These are phyloP conservation scores for Phytophthora fragariae DNA, from an alignment of 352 stramenopile genomes.

Conservation along the genomic window DNA sequence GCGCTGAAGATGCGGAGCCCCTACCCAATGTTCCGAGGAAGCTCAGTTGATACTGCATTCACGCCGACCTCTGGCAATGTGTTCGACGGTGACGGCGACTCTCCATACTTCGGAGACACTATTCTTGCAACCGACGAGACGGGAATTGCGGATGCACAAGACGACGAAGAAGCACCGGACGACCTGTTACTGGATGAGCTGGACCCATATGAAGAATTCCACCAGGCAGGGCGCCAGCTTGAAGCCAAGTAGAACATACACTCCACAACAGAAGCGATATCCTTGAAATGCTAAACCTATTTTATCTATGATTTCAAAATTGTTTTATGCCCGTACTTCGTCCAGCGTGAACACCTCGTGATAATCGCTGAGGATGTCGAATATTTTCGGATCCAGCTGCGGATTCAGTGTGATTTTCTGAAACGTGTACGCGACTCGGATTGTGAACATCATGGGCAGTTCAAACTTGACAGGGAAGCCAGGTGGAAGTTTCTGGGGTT, in stretches of 20 bases:
- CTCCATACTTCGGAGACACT: slow-evolving; percentile 11
- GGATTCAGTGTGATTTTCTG: slow-evolving; percentile 67
- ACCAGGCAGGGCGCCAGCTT: slow-evolving; percentile 1
- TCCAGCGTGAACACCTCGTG: slow-evolving; percentile 64
- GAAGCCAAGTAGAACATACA: slow-evolving; percentile 13
- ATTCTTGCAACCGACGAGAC: slow-evolving; percentile 18
- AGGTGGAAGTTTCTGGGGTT: slow-evolving; percentile 72
- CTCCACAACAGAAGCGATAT: neutral
- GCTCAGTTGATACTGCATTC: neutral
- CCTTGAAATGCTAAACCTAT: neutral
- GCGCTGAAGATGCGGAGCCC: slow-evolving; percentile 14
- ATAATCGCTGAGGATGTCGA: slow-evolving; percentile 65
- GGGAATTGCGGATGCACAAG: neutral
- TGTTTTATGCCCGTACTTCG: slow-evolving; percentile 52
- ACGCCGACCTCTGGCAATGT: slow-evolving; percentile 4
- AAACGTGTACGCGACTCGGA: slow-evolving; percentile 86
- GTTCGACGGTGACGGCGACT: slow-evolving; percentile 23
- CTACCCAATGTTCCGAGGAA: slow-evolving; percentile 18
- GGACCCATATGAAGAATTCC: slow-evolving; percentile 28
- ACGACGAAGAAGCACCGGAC: slow-evolving; percentile 11
- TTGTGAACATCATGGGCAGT: slow-evolving; percentile 84
- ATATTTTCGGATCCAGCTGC: slow-evolving; percentile 58
- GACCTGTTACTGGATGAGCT: slow-evolving; percentile 24
- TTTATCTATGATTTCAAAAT: slow-evolving; percentile 19
- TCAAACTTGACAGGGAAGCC: slow-evolving; percentile 87